phyloP scores from a whole-genome alignment of 306 rosid genomes.

The Cicer chorassanicum region DNA sequence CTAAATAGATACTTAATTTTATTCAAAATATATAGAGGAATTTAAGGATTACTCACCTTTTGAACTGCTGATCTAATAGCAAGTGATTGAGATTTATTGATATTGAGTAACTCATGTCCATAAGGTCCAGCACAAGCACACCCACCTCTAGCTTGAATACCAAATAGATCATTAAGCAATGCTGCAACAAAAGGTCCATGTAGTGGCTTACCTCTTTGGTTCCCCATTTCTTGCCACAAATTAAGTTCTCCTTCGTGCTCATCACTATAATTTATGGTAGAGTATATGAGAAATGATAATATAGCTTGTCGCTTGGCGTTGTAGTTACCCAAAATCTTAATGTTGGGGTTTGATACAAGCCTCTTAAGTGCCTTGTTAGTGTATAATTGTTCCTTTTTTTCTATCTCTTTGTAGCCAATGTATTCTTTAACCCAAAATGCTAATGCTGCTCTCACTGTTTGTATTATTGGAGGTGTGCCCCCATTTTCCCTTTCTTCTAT shows the following conservation, averaged over 20 bases:
- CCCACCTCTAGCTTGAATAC: constrained; percentile 89
- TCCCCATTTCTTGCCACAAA: constrained; percentile 69
- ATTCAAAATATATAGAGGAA: too few relatives aligned
- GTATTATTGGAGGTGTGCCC: constrained; percentile 90
- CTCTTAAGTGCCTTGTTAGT: constrained; percentile 59
- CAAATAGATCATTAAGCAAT: constrained; percentile 78
- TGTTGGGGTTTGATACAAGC: constrained; percentile 62
- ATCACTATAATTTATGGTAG: constrained; percentile 52
- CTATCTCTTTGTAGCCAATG: constrained; percentile 65
- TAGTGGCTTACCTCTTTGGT: constrained; percentile 68
- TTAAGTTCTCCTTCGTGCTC: constrained; percentile 43
- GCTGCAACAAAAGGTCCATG: constrained; percentile 80
- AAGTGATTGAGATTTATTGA: constrained; percentile 57
- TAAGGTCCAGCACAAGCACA: constrained; percentile 96
- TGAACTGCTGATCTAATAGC: constrained; percentile 66
- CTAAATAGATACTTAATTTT: too few relatives aligned
- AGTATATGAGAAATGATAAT: constrained; percentile 69
- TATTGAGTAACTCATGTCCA: constrained; percentile 69
- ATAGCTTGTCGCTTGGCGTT: constrained; percentile 69
- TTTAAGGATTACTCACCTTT: constrained; percentile 52
- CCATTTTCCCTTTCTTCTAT: constrained; percentile 87
- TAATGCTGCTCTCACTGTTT: constrained; percentile 79
- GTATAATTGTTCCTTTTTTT: constrained; percentile 60
- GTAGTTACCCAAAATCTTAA: constrained; percentile 66
- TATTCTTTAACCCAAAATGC: constrained; percentile 87